Base-by-base conservation (phyloP, 2,329 filamentous ascomycete genomes). In the Cladorrhinum sp. region DNA sequence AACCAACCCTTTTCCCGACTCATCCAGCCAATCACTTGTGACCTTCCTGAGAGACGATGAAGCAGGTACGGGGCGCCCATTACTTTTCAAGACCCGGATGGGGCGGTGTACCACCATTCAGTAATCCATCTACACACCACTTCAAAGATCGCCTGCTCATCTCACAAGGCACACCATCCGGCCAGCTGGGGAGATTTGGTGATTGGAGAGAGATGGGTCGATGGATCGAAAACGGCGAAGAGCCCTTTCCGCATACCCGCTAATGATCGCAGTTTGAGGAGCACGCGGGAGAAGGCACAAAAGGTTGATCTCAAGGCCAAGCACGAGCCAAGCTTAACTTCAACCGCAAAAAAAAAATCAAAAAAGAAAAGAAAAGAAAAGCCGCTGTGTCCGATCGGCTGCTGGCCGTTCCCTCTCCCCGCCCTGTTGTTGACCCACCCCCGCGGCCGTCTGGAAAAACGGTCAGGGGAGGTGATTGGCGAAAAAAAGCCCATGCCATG, bases 41-140 rank as follows among this genome's bases (percentile, higher is more conserved):
- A 9, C 33, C 58, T 30, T 56, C 21, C 30, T 36, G 57, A 42
- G 42, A 23, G 30, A 24, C 46, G 20, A 18, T 21, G 46, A 62
- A 62, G 60, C 60, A 62, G 60, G 60, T 59, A 57, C 60, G 53
- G 57, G 55, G 51, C 36, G 52, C 36, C 20, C 53, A 33, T 18
- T 36, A 26, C 36, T 49, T 54, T 10, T 36, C 12, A 36, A 36
- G 33, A 36, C 4, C 33, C 33, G 33, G 33, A 36, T 36, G 33
- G 33, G 33, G 33, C 33, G 33, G 33, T 36, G 33, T 36, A 16
- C 33, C 33, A 36, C 26, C 26, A 30, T 30, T 36, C 33, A 36
- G 33, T 36, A 36, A 36, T 36, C 33, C 33, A 28, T 28, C 14
- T 36, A 36, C 33, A 36, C 33, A 36, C 33, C 33, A 36, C 33